phyloP scores from a whole-genome alignment of 2,329 filamentous ascomycete genomes.

The Ilyonectria mors-panacis region DNA sequence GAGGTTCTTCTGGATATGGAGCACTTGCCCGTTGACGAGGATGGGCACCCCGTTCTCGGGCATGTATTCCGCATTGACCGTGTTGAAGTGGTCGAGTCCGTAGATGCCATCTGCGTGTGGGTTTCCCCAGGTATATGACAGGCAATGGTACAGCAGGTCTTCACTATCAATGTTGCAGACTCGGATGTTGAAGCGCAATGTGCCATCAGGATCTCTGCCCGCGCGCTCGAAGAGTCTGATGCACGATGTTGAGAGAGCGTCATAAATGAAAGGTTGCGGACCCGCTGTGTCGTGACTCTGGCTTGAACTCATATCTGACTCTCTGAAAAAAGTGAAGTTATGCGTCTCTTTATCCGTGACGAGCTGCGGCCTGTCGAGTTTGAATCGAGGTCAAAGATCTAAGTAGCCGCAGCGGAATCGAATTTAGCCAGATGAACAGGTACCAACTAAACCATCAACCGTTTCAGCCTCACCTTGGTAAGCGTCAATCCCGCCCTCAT shows the following conservation, averaged over 20 bases:
- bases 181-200: slow-evolving; percentile 35
- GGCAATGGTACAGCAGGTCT: slow-evolving; percentile 38
- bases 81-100: slow-evolving; percentile 35
- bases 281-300: background rate
- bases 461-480: background rate
- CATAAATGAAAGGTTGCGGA: slow-evolving; percentile 15
- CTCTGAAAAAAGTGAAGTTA: background rate
- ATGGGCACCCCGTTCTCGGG: slow-evolving; percentile 32
- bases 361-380: background rate
- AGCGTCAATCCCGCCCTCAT: background rate
- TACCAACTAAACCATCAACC: background rate
- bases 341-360: background rate
- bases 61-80: slow-evolving; percentile 29
- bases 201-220: slow-evolving; percentile 28
- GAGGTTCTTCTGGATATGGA: slow-evolving; percentile 42
- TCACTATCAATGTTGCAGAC: slow-evolving; percentile 32
- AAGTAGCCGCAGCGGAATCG: too few species aligned
- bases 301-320: background rate
- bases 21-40: slow-evolving; percentile 32
- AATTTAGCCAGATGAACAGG: background rate
- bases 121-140: slow-evolving; percentile 49
- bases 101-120: slow-evolving; percentile 41
- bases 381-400: background rate
- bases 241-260: slow-evolving; percentile 23
- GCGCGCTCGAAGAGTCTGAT: slow-evolving; percentile 36